Evolutionary conservation across 768 basidiomycete species (phyloP).

Genomic region (Agaricus subrufescens): DNA sequence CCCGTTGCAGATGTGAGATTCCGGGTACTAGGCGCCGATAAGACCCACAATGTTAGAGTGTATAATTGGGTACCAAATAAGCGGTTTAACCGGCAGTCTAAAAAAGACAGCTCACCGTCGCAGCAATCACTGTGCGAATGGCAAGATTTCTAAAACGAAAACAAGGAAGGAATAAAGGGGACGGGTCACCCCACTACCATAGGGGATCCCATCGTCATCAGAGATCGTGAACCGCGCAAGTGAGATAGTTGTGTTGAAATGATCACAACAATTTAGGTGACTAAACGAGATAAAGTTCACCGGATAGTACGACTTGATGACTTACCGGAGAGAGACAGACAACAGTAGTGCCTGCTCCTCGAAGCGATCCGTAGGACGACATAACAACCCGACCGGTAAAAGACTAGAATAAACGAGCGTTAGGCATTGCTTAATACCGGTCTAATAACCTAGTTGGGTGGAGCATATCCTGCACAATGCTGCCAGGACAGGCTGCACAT

Average conservation of each 20-base stretch:
- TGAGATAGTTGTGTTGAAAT: slow-evolving; percentile 10
- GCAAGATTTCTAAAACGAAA: slow-evolving; percentile 60
- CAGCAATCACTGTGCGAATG: slow-evolving; percentile 56
- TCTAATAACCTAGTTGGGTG: no score
- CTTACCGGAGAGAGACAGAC: slow-evolving; percentile 59
- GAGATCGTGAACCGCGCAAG: background rate
- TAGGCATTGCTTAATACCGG: background rate
- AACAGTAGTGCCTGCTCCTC: slow-evolving; percentile 53
- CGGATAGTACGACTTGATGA: slow-evolving; percentile 1
- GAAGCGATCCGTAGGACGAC: slow-evolving; percentile 59
- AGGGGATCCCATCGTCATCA: background rate
- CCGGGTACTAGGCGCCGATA: background rate
- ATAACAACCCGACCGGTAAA: slow-evolving; percentile 60
- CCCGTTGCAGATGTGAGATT: background rate
- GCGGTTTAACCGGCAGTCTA: slow-evolving; percentile 5
- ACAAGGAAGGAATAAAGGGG: slow-evolving; percentile 57
- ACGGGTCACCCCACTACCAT: slow-evolving; percentile 58
- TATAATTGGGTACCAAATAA: slow-evolving; percentile 3
- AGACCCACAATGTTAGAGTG: background rate
- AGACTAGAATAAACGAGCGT: slow-evolving; percentile 29
- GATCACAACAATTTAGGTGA: slow-evolving; percentile 5
- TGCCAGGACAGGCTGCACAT: background rate
- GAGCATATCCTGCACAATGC: background rate
- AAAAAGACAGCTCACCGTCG: slow-evolving; percentile 40
- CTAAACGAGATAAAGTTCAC: background rate